Evolutionary conservation across 225 moss, liverwort and hornwort species (phyloP).

Genomic region (Marchantia polymorpha): DNA sequence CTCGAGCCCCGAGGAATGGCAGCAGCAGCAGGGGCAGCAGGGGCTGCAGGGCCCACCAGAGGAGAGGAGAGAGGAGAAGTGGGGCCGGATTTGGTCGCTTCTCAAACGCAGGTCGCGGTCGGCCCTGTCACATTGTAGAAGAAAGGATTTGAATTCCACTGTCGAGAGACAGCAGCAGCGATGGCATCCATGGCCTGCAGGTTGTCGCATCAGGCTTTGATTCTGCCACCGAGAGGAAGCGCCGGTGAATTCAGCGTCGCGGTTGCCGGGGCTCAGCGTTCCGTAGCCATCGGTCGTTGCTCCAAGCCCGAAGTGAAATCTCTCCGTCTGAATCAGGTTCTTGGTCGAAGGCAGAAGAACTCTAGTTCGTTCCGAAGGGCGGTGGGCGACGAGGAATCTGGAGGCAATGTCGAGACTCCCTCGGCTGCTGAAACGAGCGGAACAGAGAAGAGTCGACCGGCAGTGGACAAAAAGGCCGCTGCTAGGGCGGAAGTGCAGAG

Average conservation of each 20-base stretch:
- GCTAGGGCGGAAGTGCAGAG: conserved; percentile 52
- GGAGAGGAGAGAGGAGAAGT: too few species aligned
- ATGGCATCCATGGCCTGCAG: conserved; percentile 12
- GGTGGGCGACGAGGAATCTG: not conserved
- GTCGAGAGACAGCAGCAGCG: not conserved
- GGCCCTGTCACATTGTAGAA: too few species aligned
- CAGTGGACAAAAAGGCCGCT: conserved; percentile 30
- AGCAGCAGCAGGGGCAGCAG: too few species aligned
- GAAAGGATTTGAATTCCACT: too few species aligned
- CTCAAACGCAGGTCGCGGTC: too few species aligned
- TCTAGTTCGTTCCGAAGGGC: not conserved
- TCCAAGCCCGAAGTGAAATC: too few species aligned
- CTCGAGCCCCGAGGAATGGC: too few species aligned
- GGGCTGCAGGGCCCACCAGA: too few species aligned
- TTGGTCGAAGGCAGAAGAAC: not conserved
- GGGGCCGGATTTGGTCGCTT: too few species aligned
- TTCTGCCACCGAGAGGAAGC: too few species aligned
- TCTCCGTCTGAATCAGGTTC: not conserved
- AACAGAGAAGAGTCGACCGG: not conserved
- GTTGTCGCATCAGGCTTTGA: not conserved
- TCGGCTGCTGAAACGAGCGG: not conserved
- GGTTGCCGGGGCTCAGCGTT: not conserved
- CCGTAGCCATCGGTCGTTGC: not conserved
- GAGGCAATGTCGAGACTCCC: not conserved
- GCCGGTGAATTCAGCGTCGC: too few species aligned